phyloP scores from a whole-genome alignment of 345 rosid genomes.

The Linum lewisii region DNA sequence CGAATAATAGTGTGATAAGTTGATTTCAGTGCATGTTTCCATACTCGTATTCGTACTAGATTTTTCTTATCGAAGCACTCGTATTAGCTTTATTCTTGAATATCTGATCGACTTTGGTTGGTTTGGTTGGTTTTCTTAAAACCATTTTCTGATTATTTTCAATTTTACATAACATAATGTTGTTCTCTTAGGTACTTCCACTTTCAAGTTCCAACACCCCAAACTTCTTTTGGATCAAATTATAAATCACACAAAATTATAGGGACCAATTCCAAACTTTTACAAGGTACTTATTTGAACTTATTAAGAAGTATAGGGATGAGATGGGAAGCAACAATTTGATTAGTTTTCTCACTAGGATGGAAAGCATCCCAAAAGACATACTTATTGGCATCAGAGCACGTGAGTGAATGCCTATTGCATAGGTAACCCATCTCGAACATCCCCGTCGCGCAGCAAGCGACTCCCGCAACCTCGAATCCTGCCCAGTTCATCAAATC shows the following conservation, averaged over 20 bases:
- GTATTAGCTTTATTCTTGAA: too few relatives aligned
- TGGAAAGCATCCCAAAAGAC: conserved; percentile 52
- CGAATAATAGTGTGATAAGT: too few relatives aligned
- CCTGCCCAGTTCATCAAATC: conserved; percentile 16
- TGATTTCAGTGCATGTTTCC: too few relatives aligned
- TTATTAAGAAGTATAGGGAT: conserved; percentile 15
- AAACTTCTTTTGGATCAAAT: not conserved
- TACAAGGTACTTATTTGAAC: conserved; percentile 5
- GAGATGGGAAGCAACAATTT: conserved; percentile 19
- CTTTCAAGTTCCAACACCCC: too few relatives aligned
- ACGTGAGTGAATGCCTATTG: conserved; percentile 27
- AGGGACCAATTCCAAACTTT: not conserved
- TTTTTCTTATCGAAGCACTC: too few relatives aligned
- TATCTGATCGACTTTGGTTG: too few relatives aligned
- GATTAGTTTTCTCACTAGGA: conserved; percentile 30
- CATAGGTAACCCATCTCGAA: conserved; percentile 64
- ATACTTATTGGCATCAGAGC: conserved; percentile 47
- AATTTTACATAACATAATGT: too few relatives aligned
- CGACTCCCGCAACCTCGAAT: conserved; percentile 36
- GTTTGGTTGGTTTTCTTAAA: too few relatives aligned
- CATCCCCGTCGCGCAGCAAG: conserved; percentile 56
- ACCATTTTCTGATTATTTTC: too few relatives aligned
- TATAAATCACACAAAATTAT: not conserved
- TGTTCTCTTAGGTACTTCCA: too few relatives aligned
- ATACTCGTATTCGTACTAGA: too few relatives aligned